Evolutionary conservation across 768 basidiomycete species (phyloP).

Genomic region (Rhodotorula diobovata): DNA sequence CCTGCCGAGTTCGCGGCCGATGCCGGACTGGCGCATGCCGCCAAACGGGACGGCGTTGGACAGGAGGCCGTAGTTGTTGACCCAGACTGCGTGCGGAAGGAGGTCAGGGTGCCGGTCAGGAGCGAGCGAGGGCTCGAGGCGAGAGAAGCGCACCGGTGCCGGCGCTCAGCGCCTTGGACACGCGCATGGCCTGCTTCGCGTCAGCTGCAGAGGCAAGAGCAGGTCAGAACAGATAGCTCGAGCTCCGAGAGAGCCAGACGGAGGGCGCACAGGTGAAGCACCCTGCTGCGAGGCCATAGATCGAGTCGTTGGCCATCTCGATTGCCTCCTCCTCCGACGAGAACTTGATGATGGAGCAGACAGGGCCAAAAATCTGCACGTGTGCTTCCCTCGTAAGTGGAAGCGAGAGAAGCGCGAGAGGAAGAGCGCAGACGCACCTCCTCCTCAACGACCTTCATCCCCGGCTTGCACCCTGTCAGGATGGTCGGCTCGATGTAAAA

Average conservation of each 20-base stretch:
- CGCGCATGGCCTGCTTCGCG: constrained; percentile 81
- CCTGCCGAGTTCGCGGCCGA: constrained; percentile 72
- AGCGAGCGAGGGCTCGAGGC: not conserved
- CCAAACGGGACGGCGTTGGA: constrained; percentile 69
- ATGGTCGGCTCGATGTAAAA: constrained; percentile 89
- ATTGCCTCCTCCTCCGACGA: constrained; percentile 83
- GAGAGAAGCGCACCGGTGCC: constrained; percentile 59
- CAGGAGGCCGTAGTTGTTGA: constrained; percentile 75
- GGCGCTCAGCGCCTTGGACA: constrained; percentile 77
- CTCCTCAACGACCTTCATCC: constrained; percentile 62
- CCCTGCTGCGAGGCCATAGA: constrained; percentile 86
- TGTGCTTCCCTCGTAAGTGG: no score
- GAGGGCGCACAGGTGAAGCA: constrained; percentile 55
- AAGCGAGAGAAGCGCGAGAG: not conserved
- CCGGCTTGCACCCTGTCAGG: constrained; percentile 81
- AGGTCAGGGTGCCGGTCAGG: constrained; percentile 46
- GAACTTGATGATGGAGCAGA: constrained; percentile 73
- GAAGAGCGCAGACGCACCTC: constrained; percentile 49
- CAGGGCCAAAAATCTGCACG: constrained; percentile 74
- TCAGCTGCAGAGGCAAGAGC: constrained; percentile 54
- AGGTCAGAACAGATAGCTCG: constrained; percentile 57
- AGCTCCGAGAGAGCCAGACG: not conserved
- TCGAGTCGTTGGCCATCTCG: constrained; percentile 75
- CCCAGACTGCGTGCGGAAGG: constrained; percentile 59
- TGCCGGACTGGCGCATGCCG: constrained; percentile 87